Conservation (phyloP, 192 early-diverging fungal genomes). For the Glomus cerebriforme region DNA sequence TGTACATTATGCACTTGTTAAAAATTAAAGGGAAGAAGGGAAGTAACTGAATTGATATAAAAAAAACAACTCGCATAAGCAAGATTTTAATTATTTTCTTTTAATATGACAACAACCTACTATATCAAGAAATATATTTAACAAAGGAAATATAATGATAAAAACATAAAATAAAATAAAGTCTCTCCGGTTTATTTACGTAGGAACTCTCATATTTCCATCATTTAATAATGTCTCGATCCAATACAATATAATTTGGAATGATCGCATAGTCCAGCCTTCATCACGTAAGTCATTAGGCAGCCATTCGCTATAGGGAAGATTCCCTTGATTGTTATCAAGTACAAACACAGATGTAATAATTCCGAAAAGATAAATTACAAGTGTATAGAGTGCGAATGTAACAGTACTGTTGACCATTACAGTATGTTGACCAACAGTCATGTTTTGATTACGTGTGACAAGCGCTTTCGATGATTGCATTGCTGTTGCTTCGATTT, state of each 20-base stretch:
- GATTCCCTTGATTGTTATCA: conserved; percentile 38
- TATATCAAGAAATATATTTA: background rate
- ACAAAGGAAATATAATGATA: background rate
- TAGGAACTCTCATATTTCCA: conserved; percentile 25
- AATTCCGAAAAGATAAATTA: conserved; percentile 52
- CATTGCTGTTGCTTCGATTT: background rate
- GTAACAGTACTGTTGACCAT: conserved; percentile 49
- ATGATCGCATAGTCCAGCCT: background rate
- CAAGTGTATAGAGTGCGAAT: conserved; percentile 49
- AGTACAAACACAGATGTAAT: conserved; percentile 50
- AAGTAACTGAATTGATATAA: background rate
- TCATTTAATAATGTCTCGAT: conserved; percentile 23
- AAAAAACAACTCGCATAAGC: background rate
- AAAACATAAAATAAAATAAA: background rate
- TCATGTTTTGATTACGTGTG: conserved; percentile 36
- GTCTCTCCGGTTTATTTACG: background rate
- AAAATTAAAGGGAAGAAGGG: background rate
- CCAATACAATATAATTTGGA: conserved; percentile 28
- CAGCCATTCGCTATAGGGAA: background rate
- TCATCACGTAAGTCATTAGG: conserved; percentile 8
- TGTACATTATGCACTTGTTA: background rate
- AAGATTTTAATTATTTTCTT: background rate
- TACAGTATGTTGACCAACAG: background rate
- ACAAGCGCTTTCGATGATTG: conserved; percentile 30
- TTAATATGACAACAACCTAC: background rate